These are phyloP conservation scores for Trichoderma aggressivum DNA, from an alignment of 2,329 filamentous ascomycete species.

Conservation along the genomic window DNA sequence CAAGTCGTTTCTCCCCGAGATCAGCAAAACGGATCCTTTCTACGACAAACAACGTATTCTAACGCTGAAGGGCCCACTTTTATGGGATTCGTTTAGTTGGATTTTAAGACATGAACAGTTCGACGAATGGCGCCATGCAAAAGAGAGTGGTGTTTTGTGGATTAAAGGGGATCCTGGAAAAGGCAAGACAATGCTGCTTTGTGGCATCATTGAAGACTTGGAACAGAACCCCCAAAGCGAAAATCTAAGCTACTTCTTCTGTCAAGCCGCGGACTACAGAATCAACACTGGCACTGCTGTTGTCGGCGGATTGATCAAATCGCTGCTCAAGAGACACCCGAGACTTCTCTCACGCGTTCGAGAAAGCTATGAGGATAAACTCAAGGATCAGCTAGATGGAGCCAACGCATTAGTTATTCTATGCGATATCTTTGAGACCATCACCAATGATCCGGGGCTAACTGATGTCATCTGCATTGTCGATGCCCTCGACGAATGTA, in stretches of 20 bases:
- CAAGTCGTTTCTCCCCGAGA: not conserved
- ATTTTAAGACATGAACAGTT: constrained; percentile 30
- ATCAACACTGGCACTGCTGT: constrained; percentile 41
- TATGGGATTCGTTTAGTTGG: constrained; percentile 34
- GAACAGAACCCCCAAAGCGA: not conserved
- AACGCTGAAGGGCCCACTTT: constrained; percentile 32
- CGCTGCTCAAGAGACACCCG: constrained; percentile 34
- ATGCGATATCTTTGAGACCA: constrained; percentile 33
- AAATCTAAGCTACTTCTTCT: constrained; percentile 19
- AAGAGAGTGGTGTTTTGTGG: constrained; percentile 32
- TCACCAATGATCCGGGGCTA: constrained; percentile 34
- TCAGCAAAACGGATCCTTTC: not conserved
- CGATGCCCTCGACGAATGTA: not conserved
- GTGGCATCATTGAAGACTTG: constrained; percentile 31
- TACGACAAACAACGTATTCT: constrained; percentile 36
- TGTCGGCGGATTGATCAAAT: constrained; percentile 38
- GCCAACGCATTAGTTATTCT: constrained; percentile 36
- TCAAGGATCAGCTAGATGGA: constrained; percentile 37
- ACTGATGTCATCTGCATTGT: constrained; percentile 37
- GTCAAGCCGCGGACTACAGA: constrained; percentile 23
- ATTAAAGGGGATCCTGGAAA: constrained; percentile 40
- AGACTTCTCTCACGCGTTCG: constrained; percentile 33
- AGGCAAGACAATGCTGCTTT: constrained; percentile 44
- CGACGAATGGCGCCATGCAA: constrained; percentile 15
- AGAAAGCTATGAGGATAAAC: constrained; percentile 27